These are phyloP conservation scores for Tetrapyrgos nigripes DNA, from an alignment of 1,284 basidiomycete species.

Conservation along the genomic window DNA sequence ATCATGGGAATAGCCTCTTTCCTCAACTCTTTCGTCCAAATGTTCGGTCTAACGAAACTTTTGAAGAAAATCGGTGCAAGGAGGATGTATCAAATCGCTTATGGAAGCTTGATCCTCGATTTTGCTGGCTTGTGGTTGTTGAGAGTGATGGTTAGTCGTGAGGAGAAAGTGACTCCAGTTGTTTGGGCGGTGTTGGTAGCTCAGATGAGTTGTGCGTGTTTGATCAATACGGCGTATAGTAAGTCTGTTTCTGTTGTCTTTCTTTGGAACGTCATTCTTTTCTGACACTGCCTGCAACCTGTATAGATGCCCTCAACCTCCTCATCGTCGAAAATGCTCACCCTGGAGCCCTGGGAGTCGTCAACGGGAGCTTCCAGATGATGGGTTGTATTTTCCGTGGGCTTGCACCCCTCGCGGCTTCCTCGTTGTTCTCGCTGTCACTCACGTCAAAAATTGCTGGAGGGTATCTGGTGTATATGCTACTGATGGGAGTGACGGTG, in stretches of 20 bases:
- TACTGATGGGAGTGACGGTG: constrained; percentile 3
- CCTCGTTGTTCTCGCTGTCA: constrained; percentile 15
- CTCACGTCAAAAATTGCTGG: constrained; percentile 4
- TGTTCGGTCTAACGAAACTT: constrained; percentile 7
- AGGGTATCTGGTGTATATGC: constrained; percentile 13
- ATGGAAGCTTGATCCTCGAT: constrained; percentile 1
- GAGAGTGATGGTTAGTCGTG: constrained; percentile 2
- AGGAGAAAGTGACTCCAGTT: constrained; percentile 1
- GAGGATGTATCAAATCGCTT: constrained; percentile 15
- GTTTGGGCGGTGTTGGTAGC: constrained; percentile 14
- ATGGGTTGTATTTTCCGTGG: constrained; percentile 16
- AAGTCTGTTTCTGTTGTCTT: background rate
- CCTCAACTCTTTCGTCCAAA: constrained; percentile 33
- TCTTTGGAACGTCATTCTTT: background rate
- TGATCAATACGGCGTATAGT: constrained; percentile 14
- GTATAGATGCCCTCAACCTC: constrained; percentile 7
- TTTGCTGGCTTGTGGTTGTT: constrained; percentile 12
- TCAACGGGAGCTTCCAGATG: constrained; percentile 28
- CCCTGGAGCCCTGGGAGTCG: constrained; percentile 22
- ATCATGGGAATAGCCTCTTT: constrained; percentile 32
- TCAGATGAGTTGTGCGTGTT: constrained; percentile 7
- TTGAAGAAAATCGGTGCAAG: constrained; percentile 17
- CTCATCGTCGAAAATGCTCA: constrained; percentile 14
- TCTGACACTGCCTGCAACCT: background rate
- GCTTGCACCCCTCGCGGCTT: constrained; percentile 12